These are phyloP conservation scores for Purshia tridentata DNA, from an alignment of 306 rosid genomes.

Conservation along the genomic window DNA sequence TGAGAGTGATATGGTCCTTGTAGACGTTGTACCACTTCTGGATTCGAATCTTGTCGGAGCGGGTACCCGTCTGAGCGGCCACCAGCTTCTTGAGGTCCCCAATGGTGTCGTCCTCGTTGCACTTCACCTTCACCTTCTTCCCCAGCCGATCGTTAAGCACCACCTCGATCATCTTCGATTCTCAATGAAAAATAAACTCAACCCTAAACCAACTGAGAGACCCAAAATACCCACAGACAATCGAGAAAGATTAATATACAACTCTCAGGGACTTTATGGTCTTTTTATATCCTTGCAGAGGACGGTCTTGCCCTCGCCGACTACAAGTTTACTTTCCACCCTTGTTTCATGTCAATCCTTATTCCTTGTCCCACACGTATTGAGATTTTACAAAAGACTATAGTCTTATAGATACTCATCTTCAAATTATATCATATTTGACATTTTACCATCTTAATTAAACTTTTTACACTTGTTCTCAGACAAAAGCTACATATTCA, in stretches of 20 bases:
- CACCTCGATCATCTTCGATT: constrained; percentile 85
- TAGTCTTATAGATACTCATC: no score
- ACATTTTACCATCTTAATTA: no score
- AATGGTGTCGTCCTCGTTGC: constrained; percentile 89
- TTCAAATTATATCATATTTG: no score
- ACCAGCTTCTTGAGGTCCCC: constrained; percentile 92
- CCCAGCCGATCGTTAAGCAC: constrained; percentile 86
- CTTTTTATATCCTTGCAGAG: neutral
- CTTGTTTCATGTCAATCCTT: no score
- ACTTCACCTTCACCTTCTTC: constrained; percentile 91
- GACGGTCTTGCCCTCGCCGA: neutral
- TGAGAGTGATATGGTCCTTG: constrained; percentile 88
- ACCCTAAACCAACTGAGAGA: neutral
- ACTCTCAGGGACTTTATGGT: neutral
- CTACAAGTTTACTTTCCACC: neutral
- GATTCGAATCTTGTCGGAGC: constrained; percentile 75
- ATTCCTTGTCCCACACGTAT: no score
- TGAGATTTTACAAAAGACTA: no score
- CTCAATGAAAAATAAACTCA: neutral
- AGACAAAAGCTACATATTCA: no score
- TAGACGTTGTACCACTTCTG: constrained; percentile 85
- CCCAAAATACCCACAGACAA: neutral
- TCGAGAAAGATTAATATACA: neutral
- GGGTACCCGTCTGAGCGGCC: constrained; percentile 93
- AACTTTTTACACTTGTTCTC: no score